Evolutionary conservation across 345 rosid species (phyloP).

Genomic region (Microthlaspi erraticum): DNA sequence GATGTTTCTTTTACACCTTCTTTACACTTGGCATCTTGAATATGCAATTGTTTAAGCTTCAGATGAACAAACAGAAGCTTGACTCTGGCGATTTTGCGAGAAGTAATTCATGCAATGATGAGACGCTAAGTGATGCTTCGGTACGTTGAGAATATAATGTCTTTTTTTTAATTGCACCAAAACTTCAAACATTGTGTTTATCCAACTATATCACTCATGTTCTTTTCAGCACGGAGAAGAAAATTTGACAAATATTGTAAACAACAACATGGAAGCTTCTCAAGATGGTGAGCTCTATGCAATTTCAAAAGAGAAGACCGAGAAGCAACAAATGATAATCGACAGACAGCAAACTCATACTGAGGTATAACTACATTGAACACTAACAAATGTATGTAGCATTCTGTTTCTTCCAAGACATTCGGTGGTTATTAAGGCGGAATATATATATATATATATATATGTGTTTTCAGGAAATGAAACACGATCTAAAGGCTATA

Average conservation of each 20-base stretch:
- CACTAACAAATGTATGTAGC: neutral
- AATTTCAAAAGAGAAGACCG: slow-evolving; percentile 33
- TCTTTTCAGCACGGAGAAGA: slow-evolving; percentile 49
- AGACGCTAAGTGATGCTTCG: slow-evolving; percentile 27
- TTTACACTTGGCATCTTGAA: slow-evolving; percentile 15
- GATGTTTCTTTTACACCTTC: neutral
- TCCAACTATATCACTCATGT: slow-evolving; percentile 12
- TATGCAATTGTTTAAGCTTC: slow-evolving; percentile 15
- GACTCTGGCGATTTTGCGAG: slow-evolving; percentile 28
- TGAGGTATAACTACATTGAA: slow-evolving; percentile 49
- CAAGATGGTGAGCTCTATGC: slow-evolving; percentile 20
- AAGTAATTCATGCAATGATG: slow-evolving; percentile 20
- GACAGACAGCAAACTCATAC: slow-evolving; percentile 66
- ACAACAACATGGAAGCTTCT: slow-evolving; percentile 20
- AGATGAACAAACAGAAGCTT: slow-evolving; percentile 19
- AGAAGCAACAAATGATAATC: slow-evolving; percentile 64
- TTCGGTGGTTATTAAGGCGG: slow-evolving; percentile 7
- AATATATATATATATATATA: neutral
- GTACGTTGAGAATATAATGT: slow-evolving; percentile 9
- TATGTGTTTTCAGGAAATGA: slow-evolving; percentile 61
- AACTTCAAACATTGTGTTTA: slow-evolving; percentile 8
- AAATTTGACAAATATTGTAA: slow-evolving; percentile 32
- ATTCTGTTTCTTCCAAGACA: slow-evolving; percentile 6
- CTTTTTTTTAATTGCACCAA: neutral
- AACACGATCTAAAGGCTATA: slow-evolving; percentile 56